Evolutionary conservation across 2,329 filamentous ascomycete genomes (phyloP).

Genomic region (Scorias spongiosa): DNA sequence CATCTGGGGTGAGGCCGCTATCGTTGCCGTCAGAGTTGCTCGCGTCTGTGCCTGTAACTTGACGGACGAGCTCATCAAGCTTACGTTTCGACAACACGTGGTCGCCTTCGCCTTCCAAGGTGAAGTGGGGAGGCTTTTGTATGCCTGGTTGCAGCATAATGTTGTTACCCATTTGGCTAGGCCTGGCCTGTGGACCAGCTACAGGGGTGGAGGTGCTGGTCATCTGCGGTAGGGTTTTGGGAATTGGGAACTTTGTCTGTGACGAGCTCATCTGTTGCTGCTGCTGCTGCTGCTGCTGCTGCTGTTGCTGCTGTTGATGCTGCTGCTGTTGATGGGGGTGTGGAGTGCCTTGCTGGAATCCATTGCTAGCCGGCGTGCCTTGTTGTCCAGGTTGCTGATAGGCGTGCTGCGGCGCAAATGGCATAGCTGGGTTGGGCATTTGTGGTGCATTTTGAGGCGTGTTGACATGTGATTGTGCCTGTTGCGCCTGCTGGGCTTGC

Average conservation of each 20-base stretch:
- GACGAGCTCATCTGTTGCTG: constrained; percentile 5
- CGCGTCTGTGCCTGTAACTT: constrained; percentile 73
- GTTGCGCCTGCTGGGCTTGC: not conserved
- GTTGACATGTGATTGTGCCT: not conserved
- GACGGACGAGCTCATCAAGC: constrained; percentile 82
- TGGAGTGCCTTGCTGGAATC: not conserved
- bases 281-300: constrained; percentile 8
- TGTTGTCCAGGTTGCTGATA: not conserved
- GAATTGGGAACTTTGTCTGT: constrained; percentile 56
- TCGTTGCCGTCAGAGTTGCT: constrained; percentile 52
- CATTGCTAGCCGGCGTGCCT: not conserved
- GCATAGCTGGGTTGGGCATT: not conserved
- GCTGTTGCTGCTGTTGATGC: constrained; percentile 6
- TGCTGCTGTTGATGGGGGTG: constrained; percentile 7
- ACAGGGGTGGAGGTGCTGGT: constrained; percentile 64
- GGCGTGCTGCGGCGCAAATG: not conserved
- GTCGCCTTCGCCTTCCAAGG: constrained; percentile 81
- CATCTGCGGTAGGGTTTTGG: constrained; percentile 60
- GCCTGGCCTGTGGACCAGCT: constrained; percentile 50
- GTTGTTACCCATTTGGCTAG: constrained; percentile 71
- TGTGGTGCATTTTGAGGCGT: not conserved
- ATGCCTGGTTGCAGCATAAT: constrained; percentile 81
- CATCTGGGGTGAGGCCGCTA: constrained; percentile 67
- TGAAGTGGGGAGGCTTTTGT: constrained; percentile 64
- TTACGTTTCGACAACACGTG: constrained; percentile 96